Evolutionary conservation across 352 stramenopile species (phyloP), one percentile per base, ranked within the genome.

Genomic region (Phytophthora pistaciae): DNA sequence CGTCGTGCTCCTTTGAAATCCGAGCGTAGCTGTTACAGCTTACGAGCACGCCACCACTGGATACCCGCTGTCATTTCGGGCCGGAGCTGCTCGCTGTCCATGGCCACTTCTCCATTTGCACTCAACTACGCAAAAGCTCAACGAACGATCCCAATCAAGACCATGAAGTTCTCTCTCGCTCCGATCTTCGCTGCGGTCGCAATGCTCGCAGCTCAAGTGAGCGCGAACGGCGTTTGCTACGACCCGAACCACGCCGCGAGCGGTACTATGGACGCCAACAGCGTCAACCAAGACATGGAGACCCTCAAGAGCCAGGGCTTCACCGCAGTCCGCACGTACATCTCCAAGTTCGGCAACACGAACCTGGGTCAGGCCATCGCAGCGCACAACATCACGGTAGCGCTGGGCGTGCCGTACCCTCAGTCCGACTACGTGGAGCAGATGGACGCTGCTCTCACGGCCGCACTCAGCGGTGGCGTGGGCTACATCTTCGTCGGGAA

Each of bases 401-500:
- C 73, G 18, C 66, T 90, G 7, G 83, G 84, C 3, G 77, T 91
- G 21, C 84, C 81, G 53, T 89, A 78, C 55, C 58, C 60, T n/a
- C 67, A 81, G 31, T 56, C 52, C 16, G 79, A 91, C 75, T 82
- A 75, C 60, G 16, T 61, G 23, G 14, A 56, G 11, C 82, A 92
- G 58, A 63, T 76, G 21, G 50, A 65, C 4, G 74, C 76, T 20
- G 82, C 84, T 18, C 23, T 90, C 33, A 66, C 61, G 21, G 78
- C 81, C 0, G 78, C 79, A n/a, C 79, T 75, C 4, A 63, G 44
- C 9, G 79, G 80, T 27, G 69, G 59, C 29, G 79, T 92, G 20
- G 59, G 72, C 42, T 87, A 87, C 62, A 86, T 92, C 56, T 87
- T 92, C 27, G 71, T 91, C 42, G 84, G 84, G 14, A 91, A 92